These are phyloP conservation scores for Trypanosoma grayi DNA, from an alignment of 208 protist genomes.

Conservation along the genomic window DNA sequence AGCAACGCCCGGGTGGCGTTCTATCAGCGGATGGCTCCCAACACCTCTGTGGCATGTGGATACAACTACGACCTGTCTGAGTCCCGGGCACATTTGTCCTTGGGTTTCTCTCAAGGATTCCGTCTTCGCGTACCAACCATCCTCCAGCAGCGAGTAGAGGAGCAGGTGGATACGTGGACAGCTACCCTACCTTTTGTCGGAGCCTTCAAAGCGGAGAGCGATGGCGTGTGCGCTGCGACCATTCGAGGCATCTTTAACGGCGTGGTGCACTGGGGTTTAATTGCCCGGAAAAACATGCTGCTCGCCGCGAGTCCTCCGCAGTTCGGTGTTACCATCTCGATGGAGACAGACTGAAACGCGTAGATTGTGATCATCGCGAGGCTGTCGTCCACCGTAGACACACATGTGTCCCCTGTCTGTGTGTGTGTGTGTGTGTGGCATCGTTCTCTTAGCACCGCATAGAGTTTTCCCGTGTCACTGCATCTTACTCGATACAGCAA, in stretches of 20 bases:
- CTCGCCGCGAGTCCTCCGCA: slow-evolving; percentile 22
- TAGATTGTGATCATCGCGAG: too few relatives aligned
- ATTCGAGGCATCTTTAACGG: slow-evolving; percentile 71
- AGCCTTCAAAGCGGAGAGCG: slow-evolving; percentile 71
- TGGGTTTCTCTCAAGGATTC: slow-evolving; percentile 81
- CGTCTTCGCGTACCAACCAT: slow-evolving; percentile 53
- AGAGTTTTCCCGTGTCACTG: not conserved
- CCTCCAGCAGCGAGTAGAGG: slow-evolving; percentile 19
- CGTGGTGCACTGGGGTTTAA: slow-evolving; percentile 67
- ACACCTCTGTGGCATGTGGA: slow-evolving; percentile 62
- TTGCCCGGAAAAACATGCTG: slow-evolving; percentile 62
- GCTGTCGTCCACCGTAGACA: not conserved
- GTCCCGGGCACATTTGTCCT: slow-evolving; percentile 42
- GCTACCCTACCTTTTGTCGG: slow-evolving; percentile 47
- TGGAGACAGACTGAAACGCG: slow-evolving; percentile 34
- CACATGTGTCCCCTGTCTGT: not conserved
- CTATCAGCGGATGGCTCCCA: slow-evolving; percentile 58
- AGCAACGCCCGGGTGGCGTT: slow-evolving; percentile 59
- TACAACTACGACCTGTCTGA: slow-evolving; percentile 71
- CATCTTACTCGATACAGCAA: not conserved
- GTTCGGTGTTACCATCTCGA: slow-evolving; percentile 63
- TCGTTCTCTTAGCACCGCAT: not conserved
- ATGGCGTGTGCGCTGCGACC: slow-evolving; percentile 58
- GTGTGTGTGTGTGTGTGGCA: not conserved
- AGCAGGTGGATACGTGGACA: slow-evolving; percentile 28